These are phyloP conservation scores for Apostasia ramifera DNA, from an alignment of 106 monocot genomes.

Conservation along the genomic window DNA sequence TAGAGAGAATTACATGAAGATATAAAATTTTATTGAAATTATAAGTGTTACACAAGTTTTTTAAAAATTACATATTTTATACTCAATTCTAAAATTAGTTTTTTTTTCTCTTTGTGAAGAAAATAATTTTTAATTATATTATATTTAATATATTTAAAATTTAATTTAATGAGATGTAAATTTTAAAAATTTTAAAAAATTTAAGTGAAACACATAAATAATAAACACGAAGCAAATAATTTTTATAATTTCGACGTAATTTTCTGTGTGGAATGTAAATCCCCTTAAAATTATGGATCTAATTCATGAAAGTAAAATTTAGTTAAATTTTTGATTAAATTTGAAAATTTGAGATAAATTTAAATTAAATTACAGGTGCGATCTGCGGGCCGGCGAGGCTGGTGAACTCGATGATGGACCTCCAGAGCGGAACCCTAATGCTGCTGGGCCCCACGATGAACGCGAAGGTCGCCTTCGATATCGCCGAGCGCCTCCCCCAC, in stretches of 20 bases:
- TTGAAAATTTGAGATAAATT: background rate
- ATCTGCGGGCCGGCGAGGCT: conserved; percentile 77
- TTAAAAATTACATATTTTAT: too few relatives aligned
- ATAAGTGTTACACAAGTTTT: too few relatives aligned
- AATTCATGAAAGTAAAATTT: too few relatives aligned
- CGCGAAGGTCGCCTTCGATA: conserved; percentile 90
- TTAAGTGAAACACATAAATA: background rate
- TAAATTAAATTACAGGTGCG: conserved; percentile 34
- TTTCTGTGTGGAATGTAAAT: too few relatives aligned
- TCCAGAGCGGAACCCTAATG: conserved; percentile 76
- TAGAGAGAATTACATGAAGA: too few relatives aligned
- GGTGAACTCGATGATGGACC: conserved; percentile 93
- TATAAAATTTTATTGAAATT: too few relatives aligned
- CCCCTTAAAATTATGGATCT: too few relatives aligned
- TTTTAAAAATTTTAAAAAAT: background rate
- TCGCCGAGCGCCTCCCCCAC: conserved; percentile 86
- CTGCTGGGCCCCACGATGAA: conserved; percentile 92
- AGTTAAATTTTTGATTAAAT: background rate
- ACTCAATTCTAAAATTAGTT: too few relatives aligned
- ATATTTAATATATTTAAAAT: background rate
- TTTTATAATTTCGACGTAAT: background rate
- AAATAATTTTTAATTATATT: background rate
- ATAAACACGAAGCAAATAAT: background rate
- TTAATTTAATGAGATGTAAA: background rate
- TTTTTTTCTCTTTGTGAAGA: too few relatives aligned